Base-by-base conservation (phyloP, 2,329 filamentous ascomycete genomes). In the Lecanicillium sp. region DNA sequence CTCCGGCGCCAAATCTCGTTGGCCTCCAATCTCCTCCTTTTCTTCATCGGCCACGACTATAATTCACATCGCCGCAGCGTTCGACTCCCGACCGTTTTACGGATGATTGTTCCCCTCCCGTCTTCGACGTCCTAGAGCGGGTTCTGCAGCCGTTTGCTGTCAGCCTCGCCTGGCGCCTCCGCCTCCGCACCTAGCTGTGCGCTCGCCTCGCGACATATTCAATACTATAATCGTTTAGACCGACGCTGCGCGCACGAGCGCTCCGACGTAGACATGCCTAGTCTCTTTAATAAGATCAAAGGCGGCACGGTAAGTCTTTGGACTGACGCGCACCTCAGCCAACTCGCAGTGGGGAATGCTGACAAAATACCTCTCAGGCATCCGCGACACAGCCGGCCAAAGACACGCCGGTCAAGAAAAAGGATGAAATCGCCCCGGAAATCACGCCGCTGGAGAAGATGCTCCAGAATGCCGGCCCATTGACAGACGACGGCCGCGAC, bases 401-500 rank as follows among this genome's bases (percentile, higher is more conserved):
- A 57, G 69, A 73, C 59, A 58, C 63, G 37, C 55, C 64, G 33
- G 61, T 55, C 48, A 71, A 68, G 56, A 79, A 76, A 57, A 77
- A 74, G 49, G 73, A 78, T 33, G 74, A 79, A 48, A 57, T 64
- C n/a, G 47, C 61, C n/a, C 63, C 64, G n/a, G 78, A 81, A 52
- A 50, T 72, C 39, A 81, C 77, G 2, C 77, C 79, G 3, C 51
- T 82, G 42, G 74, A 81, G 52, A 81, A 87, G 69, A 84, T 94
- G 72, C 72, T 98, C 22, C 75, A 80, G 51, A 83, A 87, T 61
- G 80, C 86, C 43, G 89, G 88, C 4, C 80, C 89, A 3, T 66
- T 94, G 49, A 80, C 87, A 54, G 71, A 75, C 49, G 89, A 97
- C 63, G 92, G 92, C 39, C 95, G 86, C 58, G 92, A 97, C 68